These are phyloP conservation scores for Metschnikowia drakensbergensis DNA, from an alignment of 805 yeast species.

Conservation along the genomic window DNA sequence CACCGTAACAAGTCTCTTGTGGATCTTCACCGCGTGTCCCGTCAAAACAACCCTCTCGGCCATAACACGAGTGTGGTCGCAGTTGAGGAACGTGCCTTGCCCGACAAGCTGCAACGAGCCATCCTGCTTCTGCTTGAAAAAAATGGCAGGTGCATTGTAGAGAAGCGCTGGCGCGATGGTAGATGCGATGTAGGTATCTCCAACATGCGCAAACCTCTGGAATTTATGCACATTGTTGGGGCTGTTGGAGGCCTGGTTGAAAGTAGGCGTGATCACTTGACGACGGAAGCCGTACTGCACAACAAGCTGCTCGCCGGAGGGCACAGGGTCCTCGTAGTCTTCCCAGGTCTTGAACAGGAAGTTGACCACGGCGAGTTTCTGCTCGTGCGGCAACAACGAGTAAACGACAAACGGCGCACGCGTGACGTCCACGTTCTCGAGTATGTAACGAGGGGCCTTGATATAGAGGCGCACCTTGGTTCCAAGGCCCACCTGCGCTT, in stretches of 20 bases:
- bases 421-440: conserved; percentile 42
- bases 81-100: conserved; percentile 82
- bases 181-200: conserved; percentile 67
- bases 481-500: conserved; percentile 51
- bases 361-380: conserved; percentile 77
- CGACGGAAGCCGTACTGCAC: conserved; percentile 95
- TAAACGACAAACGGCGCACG: conserved; percentile 59
- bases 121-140: conserved; percentile 51
- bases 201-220: conserved; percentile 80
- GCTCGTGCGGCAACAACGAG: conserved; percentile 80
- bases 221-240: conserved; percentile 84
- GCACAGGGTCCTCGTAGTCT: conserved; percentile 79
- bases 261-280: conserved; percentile 74
- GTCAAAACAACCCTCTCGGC: conserved; percentile 88
- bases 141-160: conserved; percentile 79
- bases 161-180: conserved; percentile 84
- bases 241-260: conserved; percentile 71
- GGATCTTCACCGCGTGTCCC: conserved; percentile 94
- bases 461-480: conserved; percentile 57
- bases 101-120: conserved; percentile 70
- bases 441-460: conserved; percentile 48
- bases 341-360: conserved; percentile 85
- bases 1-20: conserved; percentile 84
- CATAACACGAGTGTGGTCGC: conserved; percentile 78
- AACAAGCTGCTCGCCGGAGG: conserved; percentile 73